phyloP scores from a whole-genome alignment of 1,284 basidiomycete genomes.

The Ceratobasidium papillatum region DNA sequence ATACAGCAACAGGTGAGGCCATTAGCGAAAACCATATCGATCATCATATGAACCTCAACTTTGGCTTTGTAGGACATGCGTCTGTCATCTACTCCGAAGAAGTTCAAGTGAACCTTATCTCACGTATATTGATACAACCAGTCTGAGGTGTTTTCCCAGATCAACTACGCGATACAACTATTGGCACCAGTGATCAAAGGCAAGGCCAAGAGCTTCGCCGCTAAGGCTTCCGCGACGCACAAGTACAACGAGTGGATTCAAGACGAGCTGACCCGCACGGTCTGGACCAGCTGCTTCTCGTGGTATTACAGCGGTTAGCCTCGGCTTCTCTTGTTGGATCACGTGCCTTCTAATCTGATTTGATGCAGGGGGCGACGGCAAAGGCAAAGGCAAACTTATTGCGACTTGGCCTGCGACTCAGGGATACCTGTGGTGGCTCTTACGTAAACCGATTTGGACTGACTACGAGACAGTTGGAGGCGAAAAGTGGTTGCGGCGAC shows the following conservation, averaged over 20 bases:
- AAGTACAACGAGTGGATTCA: constrained; percentile 25
- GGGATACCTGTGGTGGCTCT: constrained; percentile 15
- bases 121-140: neutral
- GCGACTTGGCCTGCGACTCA: constrained; percentile 1
- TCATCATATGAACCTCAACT: too few relatives aligned
- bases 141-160: neutral
- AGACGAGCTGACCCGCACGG: neutral
- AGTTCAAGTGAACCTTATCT: neutral
- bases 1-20: constrained; percentile 2
- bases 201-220: constrained; percentile 11
- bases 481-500: constrained; percentile 14
- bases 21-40: too few relatives aligned
- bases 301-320: constrained; percentile 3
- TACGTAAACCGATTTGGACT: constrained; percentile 18
- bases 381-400: constrained; percentile 8
- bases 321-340: neutral
- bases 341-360: neutral
- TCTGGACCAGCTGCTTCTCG: constrained; percentile 15
- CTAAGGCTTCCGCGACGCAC: neutral
- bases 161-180: constrained; percentile 30
- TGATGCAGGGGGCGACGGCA: neutral
- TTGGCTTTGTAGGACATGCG: neutral
- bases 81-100: constrained; percentile 25
- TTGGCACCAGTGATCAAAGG: constrained; percentile 14
- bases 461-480: constrained; percentile 27